phyloP scores from a whole-genome alignment of 1,284 basidiomycete species.

The Tausonia pullulans region DNA sequence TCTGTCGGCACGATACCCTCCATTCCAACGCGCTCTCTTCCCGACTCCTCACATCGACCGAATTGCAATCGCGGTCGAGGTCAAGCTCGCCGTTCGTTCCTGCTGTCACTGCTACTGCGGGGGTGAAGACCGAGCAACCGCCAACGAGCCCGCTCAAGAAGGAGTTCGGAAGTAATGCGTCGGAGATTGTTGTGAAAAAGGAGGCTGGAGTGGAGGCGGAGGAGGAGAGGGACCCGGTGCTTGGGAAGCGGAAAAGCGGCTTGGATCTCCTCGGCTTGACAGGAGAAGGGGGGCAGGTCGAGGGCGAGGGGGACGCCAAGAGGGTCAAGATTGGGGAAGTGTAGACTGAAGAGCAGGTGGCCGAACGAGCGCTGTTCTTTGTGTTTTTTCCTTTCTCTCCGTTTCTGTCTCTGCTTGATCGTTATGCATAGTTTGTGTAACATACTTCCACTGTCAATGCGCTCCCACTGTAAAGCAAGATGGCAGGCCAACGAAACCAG shows the following conservation, averaged over 20 bases:
- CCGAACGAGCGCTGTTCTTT: background rate
- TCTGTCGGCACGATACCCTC: conserved; percentile 2
- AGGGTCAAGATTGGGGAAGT: background rate
- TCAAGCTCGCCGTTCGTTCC: background rate
- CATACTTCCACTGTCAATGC: too few species aligned
- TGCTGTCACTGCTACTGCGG: background rate
- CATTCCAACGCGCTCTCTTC: background rate
- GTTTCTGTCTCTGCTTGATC: background rate
- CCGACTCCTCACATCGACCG: background rate
- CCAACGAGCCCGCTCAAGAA: background rate
- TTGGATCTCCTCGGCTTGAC: background rate
- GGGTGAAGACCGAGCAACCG: background rate
- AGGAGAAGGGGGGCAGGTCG: background rate
- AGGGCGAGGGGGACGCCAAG: background rate
- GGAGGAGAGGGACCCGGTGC: background rate
- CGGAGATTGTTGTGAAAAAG: background rate
- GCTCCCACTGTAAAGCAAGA: too few species aligned
- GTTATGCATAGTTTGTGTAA: background rate
- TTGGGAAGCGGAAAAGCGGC: too few species aligned
- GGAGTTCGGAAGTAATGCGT: background rate
- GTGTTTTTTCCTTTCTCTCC: background rate
- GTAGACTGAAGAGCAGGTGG: background rate
- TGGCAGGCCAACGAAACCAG: too few species aligned
- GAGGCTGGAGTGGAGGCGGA: background rate
- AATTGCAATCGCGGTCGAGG: background rate